Conservation (phyloP, 2,329 filamentous ascomycete species). For the Fusarium udum region DNA sequence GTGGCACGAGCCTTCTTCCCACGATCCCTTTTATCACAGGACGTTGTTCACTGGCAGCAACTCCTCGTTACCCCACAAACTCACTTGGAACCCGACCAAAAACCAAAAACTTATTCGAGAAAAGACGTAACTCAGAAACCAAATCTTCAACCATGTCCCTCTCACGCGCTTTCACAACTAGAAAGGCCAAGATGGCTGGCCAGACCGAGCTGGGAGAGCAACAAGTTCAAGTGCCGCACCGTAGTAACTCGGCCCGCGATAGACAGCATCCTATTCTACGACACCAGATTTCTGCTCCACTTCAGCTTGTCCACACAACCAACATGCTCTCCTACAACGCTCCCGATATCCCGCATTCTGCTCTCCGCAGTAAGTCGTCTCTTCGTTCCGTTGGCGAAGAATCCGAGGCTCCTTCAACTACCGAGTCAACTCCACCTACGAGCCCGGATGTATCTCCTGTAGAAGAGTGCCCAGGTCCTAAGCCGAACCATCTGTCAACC, state of each 20-base stretch:
- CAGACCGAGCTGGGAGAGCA: slow-evolving; percentile 56
- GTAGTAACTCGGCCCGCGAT: slow-evolving; percentile 58
- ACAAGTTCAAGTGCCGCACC: slow-evolving; percentile 52
- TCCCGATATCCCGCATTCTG: slow-evolving; percentile 74
- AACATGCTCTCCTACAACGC: slow-evolving; percentile 97
- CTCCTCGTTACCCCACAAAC: background rate
- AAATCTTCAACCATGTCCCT: slow-evolving; percentile 58
- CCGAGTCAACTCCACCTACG: slow-evolving; percentile 69
- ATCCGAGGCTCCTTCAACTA: slow-evolving; percentile 70
- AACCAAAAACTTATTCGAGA: background rate
- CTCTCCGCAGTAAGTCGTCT: slow-evolving; percentile 58
- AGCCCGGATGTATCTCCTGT: slow-evolving; percentile 72
- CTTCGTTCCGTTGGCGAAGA: slow-evolving; percentile 68
- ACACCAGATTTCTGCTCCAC: slow-evolving; percentile 84
- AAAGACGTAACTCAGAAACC: slow-evolving; percentile 1
- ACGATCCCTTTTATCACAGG: slow-evolving; percentile 4
- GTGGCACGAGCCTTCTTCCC: slow-evolving; percentile 32
- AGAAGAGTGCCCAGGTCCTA: slow-evolving; percentile 64
- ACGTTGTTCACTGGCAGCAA: slow-evolving; percentile 8
- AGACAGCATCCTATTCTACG: slow-evolving; percentile 61
- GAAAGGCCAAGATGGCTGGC: slow-evolving; percentile 64
- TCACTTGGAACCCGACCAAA: slow-evolving; percentile 17
- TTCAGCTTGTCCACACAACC: slow-evolving; percentile 90
- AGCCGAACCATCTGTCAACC: slow-evolving; percentile 73
- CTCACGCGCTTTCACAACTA: slow-evolving; percentile 76